Percentiles rank a stretch among this genome's conserved stretches.
Conservation (phyloP, 352 stramenopile species). For the Phytophthora litchii region DNA sequence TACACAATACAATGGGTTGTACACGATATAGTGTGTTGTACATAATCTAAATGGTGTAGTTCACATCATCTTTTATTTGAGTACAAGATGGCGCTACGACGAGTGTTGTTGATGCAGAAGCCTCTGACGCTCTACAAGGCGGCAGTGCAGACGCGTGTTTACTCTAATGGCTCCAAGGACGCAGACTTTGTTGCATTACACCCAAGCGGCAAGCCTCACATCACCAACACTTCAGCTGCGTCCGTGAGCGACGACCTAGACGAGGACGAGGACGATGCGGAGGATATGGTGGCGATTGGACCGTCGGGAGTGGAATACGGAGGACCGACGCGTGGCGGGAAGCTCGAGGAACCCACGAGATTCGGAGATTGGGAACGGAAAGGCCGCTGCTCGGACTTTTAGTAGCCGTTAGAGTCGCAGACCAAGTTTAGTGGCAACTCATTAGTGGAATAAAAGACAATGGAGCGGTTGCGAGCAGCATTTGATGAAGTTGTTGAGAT, state of each 20-base stretch:
- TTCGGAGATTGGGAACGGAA: constrained; percentile 99
- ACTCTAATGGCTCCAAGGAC: constrained; percentile 39
- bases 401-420: not conserved
- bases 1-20: not conserved
- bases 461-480: constrained; percentile 62
- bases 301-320: constrained; percentile 92
- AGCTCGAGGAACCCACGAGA: constrained; percentile 94
- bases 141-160: constrained; percentile 17
- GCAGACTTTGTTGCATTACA: constrained; percentile 46
- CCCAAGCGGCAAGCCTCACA: constrained; percentile 25
- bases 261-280: constrained; percentile 87
- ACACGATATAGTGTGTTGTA: not conserved
- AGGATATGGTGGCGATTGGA: constrained; percentile 94
- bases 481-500: constrained; percentile 71
- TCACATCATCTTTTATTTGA: not conserved
- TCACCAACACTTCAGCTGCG: constrained; percentile 26
- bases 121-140: not conserved
- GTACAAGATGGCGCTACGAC: constrained; percentile 29
- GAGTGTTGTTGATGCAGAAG: constrained; percentile 12
- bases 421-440: constrained; percentile 27
- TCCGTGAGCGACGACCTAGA: constrained; percentile 19
- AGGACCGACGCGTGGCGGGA: constrained; percentile 92
- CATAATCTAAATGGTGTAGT: not conserved
- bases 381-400: constrained; percentile 94
- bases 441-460: constrained; percentile 12